A percentile compares a stretch with the other conserved stretches of the same genome.
These are phyloP conservation scores for Pneumocystis wakefieldiae DNA, from an alignment of 1,139 yeast genomes.

Conservation along the genomic window DNA sequence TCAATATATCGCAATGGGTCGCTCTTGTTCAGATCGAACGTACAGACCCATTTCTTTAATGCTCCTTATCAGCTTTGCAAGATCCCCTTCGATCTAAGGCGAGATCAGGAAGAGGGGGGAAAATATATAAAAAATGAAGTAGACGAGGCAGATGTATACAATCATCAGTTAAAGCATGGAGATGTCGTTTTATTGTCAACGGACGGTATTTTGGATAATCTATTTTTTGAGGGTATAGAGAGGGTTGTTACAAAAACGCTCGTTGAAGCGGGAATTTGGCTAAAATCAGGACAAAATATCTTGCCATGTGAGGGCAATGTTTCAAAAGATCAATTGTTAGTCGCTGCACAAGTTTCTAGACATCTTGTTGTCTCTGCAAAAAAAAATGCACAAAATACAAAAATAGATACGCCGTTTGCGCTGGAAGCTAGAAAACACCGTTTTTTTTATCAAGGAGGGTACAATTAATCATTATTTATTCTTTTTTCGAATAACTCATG, in stretches of 20 bases:
- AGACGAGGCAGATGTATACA: conserved; percentile 31
- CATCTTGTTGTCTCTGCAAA: conserved; percentile 55
- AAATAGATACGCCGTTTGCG: conserved; percentile 74
- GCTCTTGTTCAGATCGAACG: conserved; percentile 49
- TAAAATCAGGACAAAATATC: conserved; percentile 8
- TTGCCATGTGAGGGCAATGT: conserved; percentile 12
- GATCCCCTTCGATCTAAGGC: conserved; percentile 45
- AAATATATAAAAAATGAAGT: conserved; percentile 45
- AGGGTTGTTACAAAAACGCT: conserved; percentile 24
- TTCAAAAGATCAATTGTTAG: conserved; percentile 13
- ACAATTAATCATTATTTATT: not conserved
- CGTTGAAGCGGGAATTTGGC: conserved; percentile 16
- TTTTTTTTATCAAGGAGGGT: conserved; percentile 71
- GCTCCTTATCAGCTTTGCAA: conserved; percentile 85
- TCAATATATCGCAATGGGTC: conserved; percentile 60
- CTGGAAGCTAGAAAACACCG: conserved; percentile 48
- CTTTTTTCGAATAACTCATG: not conserved
- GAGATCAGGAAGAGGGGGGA: conserved; percentile 43
- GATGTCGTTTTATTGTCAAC: conserved; percentile 78
- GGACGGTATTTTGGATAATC: conserved; percentile 86
- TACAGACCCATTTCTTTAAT: conserved; percentile 77
- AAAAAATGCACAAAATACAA: conserved; percentile 52
- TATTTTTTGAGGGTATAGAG: conserved; percentile 59
- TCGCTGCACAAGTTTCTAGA: conserved; percentile 33
- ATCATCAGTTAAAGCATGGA: conserved; percentile 35